A percentile compares a stretch with the other conserved stretches of the same genome.
Evolutionary conservation across 129 eudicot genomes (phyloP).

Genomic region (Flaveria bidentis): DNA sequence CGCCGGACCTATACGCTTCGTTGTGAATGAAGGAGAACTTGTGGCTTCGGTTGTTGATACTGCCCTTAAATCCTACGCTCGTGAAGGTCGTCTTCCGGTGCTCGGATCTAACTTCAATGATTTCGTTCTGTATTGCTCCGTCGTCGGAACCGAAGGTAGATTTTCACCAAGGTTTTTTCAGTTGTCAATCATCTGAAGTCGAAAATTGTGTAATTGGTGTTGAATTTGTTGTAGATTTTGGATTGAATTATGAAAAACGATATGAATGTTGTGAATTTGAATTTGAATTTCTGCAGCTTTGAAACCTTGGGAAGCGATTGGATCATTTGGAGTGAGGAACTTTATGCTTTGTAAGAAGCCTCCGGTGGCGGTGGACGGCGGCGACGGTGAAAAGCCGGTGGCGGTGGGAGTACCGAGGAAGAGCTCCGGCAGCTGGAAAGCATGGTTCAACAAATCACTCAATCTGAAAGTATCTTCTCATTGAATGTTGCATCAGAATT

Average conservation of each 20-base stretch:
- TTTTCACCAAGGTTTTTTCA: neutral
- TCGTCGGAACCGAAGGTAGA: slow-evolving; percentile 65
- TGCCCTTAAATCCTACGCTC: slow-evolving; percentile 77
- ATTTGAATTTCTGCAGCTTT: slow-evolving; percentile 40
- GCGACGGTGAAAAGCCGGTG: slow-evolving; percentile 31
- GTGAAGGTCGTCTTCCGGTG: slow-evolving; percentile 78
- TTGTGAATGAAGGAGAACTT: slow-evolving; percentile 63
- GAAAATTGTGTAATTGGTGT: neutral
- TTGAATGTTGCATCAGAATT: slow-evolving; percentile 27
- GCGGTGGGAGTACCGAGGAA: slow-evolving; percentile 38
- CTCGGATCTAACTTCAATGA: slow-evolving; percentile 70
- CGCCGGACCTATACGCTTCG: slow-evolving; percentile 83
- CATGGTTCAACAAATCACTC: slow-evolving; percentile 75
- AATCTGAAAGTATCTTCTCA: slow-evolving; percentile 69
- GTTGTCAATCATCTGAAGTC: neutral
- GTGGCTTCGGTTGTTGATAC: slow-evolving; percentile 72
- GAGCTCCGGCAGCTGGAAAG: slow-evolving; percentile 61
- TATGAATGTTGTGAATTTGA: neutral
- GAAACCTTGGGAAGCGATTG: slow-evolving; percentile 76
- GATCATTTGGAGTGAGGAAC: slow-evolving; percentile 68
- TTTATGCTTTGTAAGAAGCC: slow-evolving; percentile 85
- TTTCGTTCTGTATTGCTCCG: slow-evolving; percentile 71
- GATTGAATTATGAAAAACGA: neutral
- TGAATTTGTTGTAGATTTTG: neutral
- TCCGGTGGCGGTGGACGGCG: slow-evolving; percentile 20